Evolutionary conservation across 164 flowering plant species (phyloP).

Genomic region (Kingdonia uniflora): DNA sequence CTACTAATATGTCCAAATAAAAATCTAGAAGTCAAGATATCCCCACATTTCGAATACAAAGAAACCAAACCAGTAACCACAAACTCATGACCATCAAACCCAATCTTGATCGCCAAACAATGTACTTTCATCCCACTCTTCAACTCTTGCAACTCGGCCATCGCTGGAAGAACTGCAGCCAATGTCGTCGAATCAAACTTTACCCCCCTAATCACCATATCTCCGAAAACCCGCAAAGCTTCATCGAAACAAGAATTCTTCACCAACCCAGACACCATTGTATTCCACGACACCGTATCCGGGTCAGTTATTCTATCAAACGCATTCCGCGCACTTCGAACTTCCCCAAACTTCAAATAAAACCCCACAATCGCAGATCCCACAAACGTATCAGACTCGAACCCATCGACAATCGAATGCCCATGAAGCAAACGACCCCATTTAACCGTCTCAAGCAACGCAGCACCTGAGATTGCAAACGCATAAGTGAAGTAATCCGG

Average conservation of each 20-base stretch:
- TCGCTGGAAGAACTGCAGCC: slow-evolving; percentile 54
- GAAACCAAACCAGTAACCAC: slow-evolving; percentile 73
- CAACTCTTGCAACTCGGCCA: slow-evolving; percentile 63
- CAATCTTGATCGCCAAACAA: slow-evolving; percentile 46
- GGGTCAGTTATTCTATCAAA: slow-evolving; percentile 52
- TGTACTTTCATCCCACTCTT: slow-evolving; percentile 54
- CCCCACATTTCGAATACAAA: slow-evolving; percentile 70
- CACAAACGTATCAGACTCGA: slow-evolving; percentile 43
- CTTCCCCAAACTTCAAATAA: slow-evolving; percentile 36
- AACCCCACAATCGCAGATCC: slow-evolving; percentile 52
- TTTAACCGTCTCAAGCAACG: slow-evolving; percentile 16
- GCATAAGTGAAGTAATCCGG: slow-evolving; percentile 72
- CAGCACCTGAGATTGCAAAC: slow-evolving; percentile 32
- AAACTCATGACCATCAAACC: slow-evolving; percentile 34
- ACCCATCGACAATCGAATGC: slow-evolving; percentile 53
- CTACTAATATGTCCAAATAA: slow-evolving; percentile 42
- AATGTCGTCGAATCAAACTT: slow-evolving; percentile 52
- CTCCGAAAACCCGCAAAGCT: slow-evolving; percentile 35
- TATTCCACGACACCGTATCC: slow-evolving; percentile 75
- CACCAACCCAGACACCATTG: slow-evolving; percentile 71
- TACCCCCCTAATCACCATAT: slow-evolving; percentile 29
- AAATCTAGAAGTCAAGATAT: slow-evolving; percentile 24
- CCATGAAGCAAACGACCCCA: slow-evolving; percentile 48
- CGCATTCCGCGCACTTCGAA: slow-evolving; percentile 46
- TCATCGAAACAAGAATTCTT: slow-evolving; percentile 35